Evolutionary conservation across 176 grass and related monocot genomes (phyloP).

Genomic region (Phoenix roebelenii): DNA sequence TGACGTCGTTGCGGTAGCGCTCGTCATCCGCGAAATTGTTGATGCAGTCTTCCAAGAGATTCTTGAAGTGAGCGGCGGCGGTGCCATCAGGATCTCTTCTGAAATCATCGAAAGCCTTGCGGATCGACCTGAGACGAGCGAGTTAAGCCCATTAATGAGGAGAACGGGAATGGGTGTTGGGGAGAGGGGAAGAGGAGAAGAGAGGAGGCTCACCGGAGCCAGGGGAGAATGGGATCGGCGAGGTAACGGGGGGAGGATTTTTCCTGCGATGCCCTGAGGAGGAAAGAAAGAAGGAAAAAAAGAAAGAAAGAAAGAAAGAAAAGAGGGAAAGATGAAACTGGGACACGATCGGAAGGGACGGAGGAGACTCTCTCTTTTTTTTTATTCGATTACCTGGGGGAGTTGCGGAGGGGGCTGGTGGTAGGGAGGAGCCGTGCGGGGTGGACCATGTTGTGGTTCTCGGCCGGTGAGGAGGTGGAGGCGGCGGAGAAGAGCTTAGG

Average conservation of each 20-base stretch:
- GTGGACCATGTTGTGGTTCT: constrained; percentile 22
- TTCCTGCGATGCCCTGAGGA: neutral
- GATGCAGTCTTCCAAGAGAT: constrained; percentile 50
- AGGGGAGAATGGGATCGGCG: constrained; percentile 61
- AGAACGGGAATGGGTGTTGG: neutral
- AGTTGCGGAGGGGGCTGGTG: constrained; percentile 24
- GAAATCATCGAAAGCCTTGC: constrained; percentile 32
- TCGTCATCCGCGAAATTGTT: constrained; percentile 45
- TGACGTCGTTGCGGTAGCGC: constrained; percentile 52
- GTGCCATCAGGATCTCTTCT: constrained; percentile 15
- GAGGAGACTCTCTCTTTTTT: neutral
- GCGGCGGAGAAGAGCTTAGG: too few species aligned
- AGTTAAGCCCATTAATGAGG: constrained; percentile 7
- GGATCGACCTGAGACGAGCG: constrained; percentile 60
- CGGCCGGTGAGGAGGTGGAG: too few species aligned
- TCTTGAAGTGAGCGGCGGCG: constrained; percentile 27
- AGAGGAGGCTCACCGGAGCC: constrained; percentile 36
- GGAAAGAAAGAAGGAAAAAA: neutral
- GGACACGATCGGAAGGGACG: neutral
- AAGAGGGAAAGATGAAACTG: neutral
- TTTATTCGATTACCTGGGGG: constrained; percentile 10
- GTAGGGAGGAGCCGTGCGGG: constrained; percentile 22
- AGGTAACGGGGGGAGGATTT: constrained; percentile 7
- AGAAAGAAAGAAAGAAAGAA: neutral
- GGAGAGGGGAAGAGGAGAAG: neutral